A percentile compares a stretch with the other conserved stretches of the same genome.
phyloP scores from a whole-genome alignment of 2,329 filamentous ascomycete species.

The Periconia digitata region DNA sequence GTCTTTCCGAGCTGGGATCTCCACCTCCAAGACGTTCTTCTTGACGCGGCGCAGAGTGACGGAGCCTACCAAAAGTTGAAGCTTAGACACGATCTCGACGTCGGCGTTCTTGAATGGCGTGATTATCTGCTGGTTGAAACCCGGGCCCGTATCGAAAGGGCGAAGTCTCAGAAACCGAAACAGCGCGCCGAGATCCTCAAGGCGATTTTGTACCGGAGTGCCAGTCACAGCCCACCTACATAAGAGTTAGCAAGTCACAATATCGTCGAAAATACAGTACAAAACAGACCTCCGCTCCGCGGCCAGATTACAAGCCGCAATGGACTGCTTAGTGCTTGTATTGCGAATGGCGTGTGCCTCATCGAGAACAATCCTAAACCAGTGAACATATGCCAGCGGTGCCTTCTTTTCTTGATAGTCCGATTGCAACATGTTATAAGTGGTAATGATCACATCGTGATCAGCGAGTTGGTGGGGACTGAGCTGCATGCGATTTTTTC shows the following conservation, averaged over 20 bases:
- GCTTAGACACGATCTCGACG: conserved; percentile 77
- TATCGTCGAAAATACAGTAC: too few relatives aligned
- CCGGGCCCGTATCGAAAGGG: conserved; percentile 77
- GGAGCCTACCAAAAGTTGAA: conserved; percentile 89
- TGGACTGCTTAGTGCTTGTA: conserved; percentile 76
- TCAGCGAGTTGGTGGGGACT: conserved; percentile 63
- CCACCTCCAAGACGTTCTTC: conserved; percentile 67
- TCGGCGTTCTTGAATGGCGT: conserved; percentile 86
- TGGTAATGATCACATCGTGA: conserved; percentile 87
- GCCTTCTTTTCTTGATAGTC: conserved; percentile 65
- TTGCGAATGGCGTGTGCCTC: conserved; percentile 96
- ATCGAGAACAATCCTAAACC: conserved; percentile 92
- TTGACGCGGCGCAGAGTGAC: conserved; percentile 90
- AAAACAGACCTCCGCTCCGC: too few relatives aligned
- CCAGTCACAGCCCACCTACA: conserved; percentile 97
- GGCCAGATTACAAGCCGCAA: conserved; percentile 77
- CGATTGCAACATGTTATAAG: conserved; percentile 83
- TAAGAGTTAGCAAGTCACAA: too few relatives aligned
- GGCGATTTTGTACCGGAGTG: conserved; percentile 89
- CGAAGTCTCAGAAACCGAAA: conserved; percentile 81
- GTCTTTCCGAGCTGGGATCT: conserved; percentile 75
- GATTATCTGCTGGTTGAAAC: conserved; percentile 79
- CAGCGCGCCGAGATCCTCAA: conserved; percentile 82
- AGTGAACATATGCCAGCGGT: conserved; percentile 77
- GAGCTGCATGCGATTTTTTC: conserved; percentile 68